Conservation (phyloP, 176 grass and related monocot genomes). For the Rhipidocladum racemiflorum region DNA sequence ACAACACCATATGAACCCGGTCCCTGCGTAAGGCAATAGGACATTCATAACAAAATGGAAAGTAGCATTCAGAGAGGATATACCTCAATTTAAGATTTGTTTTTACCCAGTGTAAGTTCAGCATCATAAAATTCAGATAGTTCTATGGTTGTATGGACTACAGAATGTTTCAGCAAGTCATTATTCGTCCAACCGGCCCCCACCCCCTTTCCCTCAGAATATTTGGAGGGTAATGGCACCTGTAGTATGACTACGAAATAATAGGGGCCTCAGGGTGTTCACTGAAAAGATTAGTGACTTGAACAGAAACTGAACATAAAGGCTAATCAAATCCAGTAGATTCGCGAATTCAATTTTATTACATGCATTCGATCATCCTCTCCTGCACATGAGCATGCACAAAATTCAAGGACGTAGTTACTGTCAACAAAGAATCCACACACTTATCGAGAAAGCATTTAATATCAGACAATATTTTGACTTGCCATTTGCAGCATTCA, state of each 20-base stretch:
- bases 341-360: neutral
- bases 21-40: conserved; percentile 74
- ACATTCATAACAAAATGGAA: conserved; percentile 24
- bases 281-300: conserved; percentile 10
- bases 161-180: conserved; percentile 3
- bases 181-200: too few relatives aligned
- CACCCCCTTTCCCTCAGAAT: too few relatives aligned
- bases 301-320: conserved; percentile 9
- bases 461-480: neutral
- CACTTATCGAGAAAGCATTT: neutral
- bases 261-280: neutral
- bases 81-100: neutral
- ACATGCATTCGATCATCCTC: conserved; percentile 1
- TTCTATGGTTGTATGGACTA: conserved; percentile 16
- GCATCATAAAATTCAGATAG: conserved; percentile 14
- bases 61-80: conserved; percentile 26
- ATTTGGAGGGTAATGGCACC: neutral
- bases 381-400: conserved; percentile 4
- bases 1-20: conserved; percentile 59
- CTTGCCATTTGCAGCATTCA: conserved; percentile 16
- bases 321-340: neutral
- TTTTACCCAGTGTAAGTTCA: conserved; percentile 24
- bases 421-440: conserved; percentile 19
- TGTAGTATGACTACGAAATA: conserved; percentile 11
- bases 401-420: conserved; percentile 16